Evolutionary conservation across 2,329 filamentous ascomycete genomes (phyloP), one percentile per base, ranked within the genome.

Genomic region (Leptodontidium sp.): DNA sequence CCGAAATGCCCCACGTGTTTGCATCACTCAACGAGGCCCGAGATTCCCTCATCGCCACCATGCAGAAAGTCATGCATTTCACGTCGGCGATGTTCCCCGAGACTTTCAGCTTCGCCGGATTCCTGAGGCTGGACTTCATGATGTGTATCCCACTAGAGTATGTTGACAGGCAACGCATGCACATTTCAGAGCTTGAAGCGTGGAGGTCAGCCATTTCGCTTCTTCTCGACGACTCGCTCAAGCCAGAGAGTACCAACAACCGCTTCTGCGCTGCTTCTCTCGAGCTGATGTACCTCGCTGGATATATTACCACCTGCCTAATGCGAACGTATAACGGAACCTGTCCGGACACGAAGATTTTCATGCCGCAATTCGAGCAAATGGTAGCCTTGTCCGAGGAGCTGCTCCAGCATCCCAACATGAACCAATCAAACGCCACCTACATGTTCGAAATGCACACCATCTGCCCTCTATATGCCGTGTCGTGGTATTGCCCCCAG

Each of bases 391-490:
- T 57, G 17, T 40, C 58, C 8, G 66, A 65, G 55, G 32, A 57
- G n/a, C 21, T 68, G 4, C 43, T 68, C 17, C 12, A 38, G 5
- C 62, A 65, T 32, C 50, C 63, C 6, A 38, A 21, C 35, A 50
- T 53, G 38, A 26, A 15, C 15, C n/a, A 24, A 24, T 38, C 38
- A 24, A 53, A 38, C 47, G 38, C 43, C 26, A 50, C 57, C 2
- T 64, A 66, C 32, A 87, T 86, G 53, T 84, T 88, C 24, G 87
- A 90, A 58, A 78, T 89, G 9, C 88, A 88, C 43, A 87, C 91
- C 66, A 84, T 91, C 3, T 85, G 87, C 6, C 87, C 87, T 0
- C 81, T 91, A 0, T 91, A 87, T 69, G 84, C 89, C 4, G 86
- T 88, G 15, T 88, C 87, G 8, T 89, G 87, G 17, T 50, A 53